These are phyloP conservation scores for Acacia confusa DNA, from an alignment of 306 rosid species.

Conservation along the genomic window DNA sequence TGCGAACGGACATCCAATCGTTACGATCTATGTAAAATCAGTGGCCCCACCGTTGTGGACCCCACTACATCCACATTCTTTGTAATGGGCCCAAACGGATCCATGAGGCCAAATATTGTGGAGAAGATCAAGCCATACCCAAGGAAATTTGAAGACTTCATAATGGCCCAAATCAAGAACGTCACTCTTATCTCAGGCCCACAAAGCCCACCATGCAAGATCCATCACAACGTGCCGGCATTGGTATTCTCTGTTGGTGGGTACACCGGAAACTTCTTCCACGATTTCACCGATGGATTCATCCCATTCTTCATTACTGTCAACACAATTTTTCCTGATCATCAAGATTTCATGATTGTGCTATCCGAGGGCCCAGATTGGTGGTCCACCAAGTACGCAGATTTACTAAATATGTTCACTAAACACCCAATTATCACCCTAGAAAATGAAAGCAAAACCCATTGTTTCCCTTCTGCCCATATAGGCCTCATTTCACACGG, in stretches of 20 bases:
- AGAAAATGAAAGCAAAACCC: slow-evolving; percentile 37
- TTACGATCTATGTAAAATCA: neutral
- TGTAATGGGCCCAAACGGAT: neutral
- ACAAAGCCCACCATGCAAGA: slow-evolving; percentile 34
- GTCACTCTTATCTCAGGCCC: slow-evolving; percentile 41
- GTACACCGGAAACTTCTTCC: slow-evolving; percentile 55
- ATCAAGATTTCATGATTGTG: slow-evolving; percentile 29
- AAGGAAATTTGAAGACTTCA: neutral
- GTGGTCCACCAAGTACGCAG: slow-evolving; percentile 40
- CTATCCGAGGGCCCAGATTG: slow-evolving; percentile 37
- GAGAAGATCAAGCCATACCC: slow-evolving; percentile 24
- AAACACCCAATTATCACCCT: slow-evolving; percentile 41
- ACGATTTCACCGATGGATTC: slow-evolving; percentile 52
- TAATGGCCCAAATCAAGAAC: slow-evolving; percentile 12
- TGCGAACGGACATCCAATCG: neutral
- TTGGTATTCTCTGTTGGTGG: slow-evolving; percentile 46
- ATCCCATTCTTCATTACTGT: slow-evolving; percentile 44
- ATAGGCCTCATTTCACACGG: slow-evolving; percentile 51
- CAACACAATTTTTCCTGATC: slow-evolving; percentile 17
- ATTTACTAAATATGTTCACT: slow-evolving; percentile 19
- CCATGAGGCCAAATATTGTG: neutral
- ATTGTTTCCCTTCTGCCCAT: slow-evolving; percentile 43
- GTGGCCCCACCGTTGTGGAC: neutral
- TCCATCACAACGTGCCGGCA: slow-evolving; percentile 36
- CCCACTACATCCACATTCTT: slow-evolving; percentile 20